phyloP scores from a whole-genome alignment of 2,329 filamentous ascomycete species.

The Neobulgaria alba region DNA sequence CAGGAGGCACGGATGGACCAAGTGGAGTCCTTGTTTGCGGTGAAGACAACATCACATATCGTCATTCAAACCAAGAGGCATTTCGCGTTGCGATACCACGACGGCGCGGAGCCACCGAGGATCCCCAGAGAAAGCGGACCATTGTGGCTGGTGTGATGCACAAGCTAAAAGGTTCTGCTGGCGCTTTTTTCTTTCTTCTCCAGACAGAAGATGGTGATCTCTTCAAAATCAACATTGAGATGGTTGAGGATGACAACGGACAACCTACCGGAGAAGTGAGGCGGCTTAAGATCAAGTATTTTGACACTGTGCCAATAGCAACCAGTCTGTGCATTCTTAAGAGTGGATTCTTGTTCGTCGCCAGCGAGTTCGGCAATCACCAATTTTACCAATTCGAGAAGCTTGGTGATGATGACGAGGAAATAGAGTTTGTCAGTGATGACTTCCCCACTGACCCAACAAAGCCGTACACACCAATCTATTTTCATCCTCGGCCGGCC shows the following conservation, averaged over 20 bases:
- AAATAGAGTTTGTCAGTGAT: conserved; percentile 78
- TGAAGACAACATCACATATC: conserved; percentile 90
- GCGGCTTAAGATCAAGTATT: conserved; percentile 89
- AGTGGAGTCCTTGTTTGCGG: conserved; percentile 93
- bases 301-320: conserved; percentile 87
- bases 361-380: conserved; percentile 86
- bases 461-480: conserved; percentile 66
- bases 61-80: conserved; percentile 89
- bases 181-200: conserved; percentile 93
- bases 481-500: conserved; percentile 71
- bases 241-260: conserved; percentile 72
- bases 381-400: conserved; percentile 97
- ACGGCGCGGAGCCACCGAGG: conserved; percentile 78
- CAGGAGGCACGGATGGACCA: conserved; percentile 85
- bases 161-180: conserved; percentile 72
- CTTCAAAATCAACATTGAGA: conserved; percentile 92
- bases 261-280: conserved; percentile 74
- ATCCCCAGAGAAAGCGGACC: conserved; percentile 79
- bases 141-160: conserved; percentile 95
- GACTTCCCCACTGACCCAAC: conserved; percentile 69
- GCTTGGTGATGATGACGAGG: conserved; percentile 88
- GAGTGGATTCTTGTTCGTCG: conserved; percentile 89
- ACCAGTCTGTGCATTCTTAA: conserved; percentile 86
- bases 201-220: conserved; percentile 97
- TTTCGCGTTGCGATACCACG: conserved; percentile 86